Base-by-base conservation (phyloP, 2,329 filamentous ascomycete genomes). In the Parafenestella ontariensis region DNA sequence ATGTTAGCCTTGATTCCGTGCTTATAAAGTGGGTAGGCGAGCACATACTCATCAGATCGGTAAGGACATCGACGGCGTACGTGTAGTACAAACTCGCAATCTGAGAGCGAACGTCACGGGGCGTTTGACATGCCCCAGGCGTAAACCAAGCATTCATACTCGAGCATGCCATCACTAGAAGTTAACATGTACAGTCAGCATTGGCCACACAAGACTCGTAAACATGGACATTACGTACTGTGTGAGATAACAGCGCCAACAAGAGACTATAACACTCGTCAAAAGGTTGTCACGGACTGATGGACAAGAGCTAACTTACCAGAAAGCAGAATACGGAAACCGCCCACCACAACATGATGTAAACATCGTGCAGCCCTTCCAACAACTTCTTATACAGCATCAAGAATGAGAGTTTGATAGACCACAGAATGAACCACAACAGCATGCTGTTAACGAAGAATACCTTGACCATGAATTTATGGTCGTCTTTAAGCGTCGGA, bases 391-490 rank as follows among this genome's bases (percentile, higher is more conserved):
- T 71, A 55, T 77, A 78, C 43, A 78, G 66, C n/a, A 71, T 62
- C 43, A 79, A 61, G 26, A 79, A 62, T 6, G 70, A 72, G 18
- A 76, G 66, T 47, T 79, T 79, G 41, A 77, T 69, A 37, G 71
- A 62, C 74, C 74, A 78, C 9, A 78, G 62, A 5, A 69, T 68
- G 10, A 70, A 49, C 74, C 75, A 77, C 44, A 78, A 66, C 15
- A 75, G 63, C 44, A 76, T 66, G 6, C 71, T 73, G 17, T 72
- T 73, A 11, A 71, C 68, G 51, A 78, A 78, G 56, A 78, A 76
- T 18, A 76, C 65, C 46, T 71, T 73, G 34, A 73, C 66, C 48
- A 76, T 65, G 28, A 61, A 50, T 1, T 69, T 33, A 2, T 56
- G 56, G 33, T 78, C 76, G 1, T 70, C 43, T 45, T 61, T 28